A percentile compares a stretch with the other conserved stretches of the same genome.
These are phyloP conservation scores for Aspergillus taichungensis DNA, from an alignment of 495 filamentous ascomycete species.

Conservation along the genomic window DNA sequence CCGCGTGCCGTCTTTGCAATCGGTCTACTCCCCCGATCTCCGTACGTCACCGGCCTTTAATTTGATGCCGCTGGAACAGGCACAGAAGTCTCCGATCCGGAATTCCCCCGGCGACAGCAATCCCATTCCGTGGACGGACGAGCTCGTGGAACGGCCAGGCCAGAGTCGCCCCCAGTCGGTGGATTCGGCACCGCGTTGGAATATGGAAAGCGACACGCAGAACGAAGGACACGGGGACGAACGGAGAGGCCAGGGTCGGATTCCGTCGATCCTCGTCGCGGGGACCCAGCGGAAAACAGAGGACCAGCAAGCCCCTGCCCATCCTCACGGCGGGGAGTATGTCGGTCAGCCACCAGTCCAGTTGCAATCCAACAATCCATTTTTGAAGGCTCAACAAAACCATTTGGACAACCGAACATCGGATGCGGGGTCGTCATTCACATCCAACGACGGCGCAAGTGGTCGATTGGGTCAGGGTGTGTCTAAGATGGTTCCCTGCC, in stretches of 20 bases:
- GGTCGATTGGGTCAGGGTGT: slow-evolving; percentile 28
- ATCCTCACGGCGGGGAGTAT: slow-evolving; percentile 18
- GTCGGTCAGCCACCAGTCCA: slow-evolving; percentile 15
- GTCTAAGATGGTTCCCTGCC: neutral
- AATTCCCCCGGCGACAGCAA: slow-evolving; percentile 21
- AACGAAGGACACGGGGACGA: slow-evolving; percentile 4
- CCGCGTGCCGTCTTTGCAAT: slow-evolving; percentile 25
- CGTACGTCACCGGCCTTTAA: slow-evolving; percentile 37
- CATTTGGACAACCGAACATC: slow-evolving; percentile 18
- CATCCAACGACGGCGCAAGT: slow-evolving; percentile 16
- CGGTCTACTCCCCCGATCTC: slow-evolving; percentile 35
- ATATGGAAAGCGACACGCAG: slow-evolving; percentile 2
- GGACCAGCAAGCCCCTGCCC: slow-evolving; percentile 1
- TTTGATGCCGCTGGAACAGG: slow-evolving; percentile 36
- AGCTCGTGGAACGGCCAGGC: slow-evolving; percentile 17
- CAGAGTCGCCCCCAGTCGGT: slow-evolving; percentile 3
- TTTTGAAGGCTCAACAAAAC: slow-evolving; percentile 25
- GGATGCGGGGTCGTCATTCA: slow-evolving; percentile 13
- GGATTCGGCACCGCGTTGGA: neutral
- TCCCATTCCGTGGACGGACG: slow-evolving; percentile 28
- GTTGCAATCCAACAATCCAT: slow-evolving; percentile 39
- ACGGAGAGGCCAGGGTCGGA: slow-evolving; percentile 5
- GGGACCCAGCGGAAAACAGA: slow-evolving; percentile 17
- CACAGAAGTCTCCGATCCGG: slow-evolving; percentile 33
- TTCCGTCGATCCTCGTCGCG: slow-evolving; percentile 20